Percentiles rank a stretch among this genome's conserved stretches.
phyloP scores from a whole-genome alignment of 345 rosid genomes.

The Acer negundo region DNA sequence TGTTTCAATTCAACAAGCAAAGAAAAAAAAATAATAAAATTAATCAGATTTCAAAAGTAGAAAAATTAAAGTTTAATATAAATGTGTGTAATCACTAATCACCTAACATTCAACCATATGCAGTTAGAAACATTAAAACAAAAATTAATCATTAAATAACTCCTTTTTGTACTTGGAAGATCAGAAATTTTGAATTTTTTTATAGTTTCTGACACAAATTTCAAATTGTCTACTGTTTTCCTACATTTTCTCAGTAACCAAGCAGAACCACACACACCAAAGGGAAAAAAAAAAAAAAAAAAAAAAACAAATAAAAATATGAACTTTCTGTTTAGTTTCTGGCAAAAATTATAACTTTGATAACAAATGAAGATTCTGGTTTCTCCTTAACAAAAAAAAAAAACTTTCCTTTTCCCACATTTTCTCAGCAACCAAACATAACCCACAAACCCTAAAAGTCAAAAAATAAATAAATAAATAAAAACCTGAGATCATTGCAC shows the following conservation, averaged over 20 bases:
- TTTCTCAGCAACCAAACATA: constrained; percentile 30
- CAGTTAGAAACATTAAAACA: background rate
- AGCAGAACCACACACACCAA: background rate
- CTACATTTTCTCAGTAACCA: background rate
- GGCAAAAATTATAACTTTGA: background rate
- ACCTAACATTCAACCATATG: constrained; percentile 5
- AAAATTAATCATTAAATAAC: background rate
- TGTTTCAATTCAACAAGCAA: constrained; percentile 23
- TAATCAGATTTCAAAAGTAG: background rate
- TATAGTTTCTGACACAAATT: background rate
- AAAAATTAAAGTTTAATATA: background rate
- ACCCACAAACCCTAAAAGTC: constrained; percentile 5
- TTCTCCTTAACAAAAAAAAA: background rate
- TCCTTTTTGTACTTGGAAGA: background rate
- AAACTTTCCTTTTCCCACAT: constrained; percentile 5
- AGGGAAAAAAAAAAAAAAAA: background rate
- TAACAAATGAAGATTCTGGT: background rate
- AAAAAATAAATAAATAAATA: background rate
- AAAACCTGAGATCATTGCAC: constrained; percentile 57
- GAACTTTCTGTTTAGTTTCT: background rate
- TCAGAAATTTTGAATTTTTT: constrained; percentile 5
- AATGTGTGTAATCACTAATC: background rate
- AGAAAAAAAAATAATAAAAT: background rate
- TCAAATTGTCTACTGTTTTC: constrained; percentile 1
- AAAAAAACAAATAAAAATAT: background rate